Percentiles rank a stretch among this genome's conserved stretches.
These are phyloP conservation scores for Syzygium aromaticum DNA, from an alignment of 345 rosid genomes.

Conservation along the genomic window DNA sequence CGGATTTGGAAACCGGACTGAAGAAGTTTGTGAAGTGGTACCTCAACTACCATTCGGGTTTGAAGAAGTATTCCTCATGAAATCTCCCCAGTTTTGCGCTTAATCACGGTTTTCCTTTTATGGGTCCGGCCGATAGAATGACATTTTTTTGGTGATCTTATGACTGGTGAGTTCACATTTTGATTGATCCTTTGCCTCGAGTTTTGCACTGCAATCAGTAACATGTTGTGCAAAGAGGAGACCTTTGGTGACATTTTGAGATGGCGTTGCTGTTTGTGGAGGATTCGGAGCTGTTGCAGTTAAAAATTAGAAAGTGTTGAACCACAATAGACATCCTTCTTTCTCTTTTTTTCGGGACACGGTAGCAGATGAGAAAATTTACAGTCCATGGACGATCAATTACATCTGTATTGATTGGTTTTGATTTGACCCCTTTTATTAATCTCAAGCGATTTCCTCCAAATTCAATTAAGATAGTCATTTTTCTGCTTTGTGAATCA, in stretches of 20 bases:
- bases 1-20: constrained; percentile 55
- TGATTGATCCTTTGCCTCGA: neutral
- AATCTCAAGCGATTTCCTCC: neutral
- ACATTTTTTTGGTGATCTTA: neutral
- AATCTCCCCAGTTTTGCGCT: neutral
- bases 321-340: neutral
- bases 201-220: neutral
- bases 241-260: neutral
- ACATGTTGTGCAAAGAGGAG: neutral
- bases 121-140: neutral
- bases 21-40: constrained; percentile 79
- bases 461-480: neutral
- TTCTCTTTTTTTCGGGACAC: neutral
- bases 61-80: constrained; percentile 32
- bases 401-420: neutral
- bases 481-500: neutral
- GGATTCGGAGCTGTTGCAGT: neutral
- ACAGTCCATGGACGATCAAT: neutral
- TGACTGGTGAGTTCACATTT: neutral
- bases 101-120: neutral
- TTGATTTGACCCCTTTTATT: neutral
- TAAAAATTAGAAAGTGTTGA: neutral
- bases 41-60: constrained; percentile 31
- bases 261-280: neutral
- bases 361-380: neutral